A percentile compares a stretch with the other conserved stretches of the same genome.
These are phyloP conservation scores for Gaeumannomyces tritici DNA, from an alignment of 2,329 filamentous ascomycete genomes.

Conservation along the genomic window DNA sequence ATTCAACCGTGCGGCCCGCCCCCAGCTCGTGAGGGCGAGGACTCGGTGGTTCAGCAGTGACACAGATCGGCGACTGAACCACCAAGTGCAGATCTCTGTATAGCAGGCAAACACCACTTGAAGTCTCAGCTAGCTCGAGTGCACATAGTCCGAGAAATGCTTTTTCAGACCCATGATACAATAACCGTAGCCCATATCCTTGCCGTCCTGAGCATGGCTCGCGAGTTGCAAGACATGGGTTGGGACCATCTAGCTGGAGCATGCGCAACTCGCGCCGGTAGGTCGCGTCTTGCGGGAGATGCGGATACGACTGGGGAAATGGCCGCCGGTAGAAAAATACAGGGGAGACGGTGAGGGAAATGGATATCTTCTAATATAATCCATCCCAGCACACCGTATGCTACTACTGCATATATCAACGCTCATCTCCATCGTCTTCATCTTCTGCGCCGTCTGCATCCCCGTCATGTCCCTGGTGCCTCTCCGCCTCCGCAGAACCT, in stretches of 20 bases:
- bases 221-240: not conserved
- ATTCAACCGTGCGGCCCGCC: conserved; percentile 51
- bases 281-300: not conserved
- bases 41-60: conserved; percentile 8
- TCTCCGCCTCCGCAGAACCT: not conserved
- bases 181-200: no score
- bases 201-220: not conserved
- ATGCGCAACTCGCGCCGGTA: not conserved
- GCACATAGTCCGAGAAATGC: not conserved
- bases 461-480: not conserved
- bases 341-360: not conserved
- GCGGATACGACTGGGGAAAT: not conserved
- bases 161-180: not conserved
- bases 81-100: not conserved
- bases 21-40: conserved; percentile 43
- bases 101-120: not conserved
- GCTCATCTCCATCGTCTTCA: not conserved
- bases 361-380: not conserved
- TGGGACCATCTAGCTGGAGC: not conserved
- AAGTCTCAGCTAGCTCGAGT: no score
- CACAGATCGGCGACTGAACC: not conserved
- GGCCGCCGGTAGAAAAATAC: not conserved
- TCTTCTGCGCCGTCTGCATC: not conserved
- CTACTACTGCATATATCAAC: not conserved
- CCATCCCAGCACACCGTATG: not conserved